These are phyloP conservation scores for Podospora conica DNA, from an alignment of 495 filamentous ascomycete species.

Conservation along the genomic window DNA sequence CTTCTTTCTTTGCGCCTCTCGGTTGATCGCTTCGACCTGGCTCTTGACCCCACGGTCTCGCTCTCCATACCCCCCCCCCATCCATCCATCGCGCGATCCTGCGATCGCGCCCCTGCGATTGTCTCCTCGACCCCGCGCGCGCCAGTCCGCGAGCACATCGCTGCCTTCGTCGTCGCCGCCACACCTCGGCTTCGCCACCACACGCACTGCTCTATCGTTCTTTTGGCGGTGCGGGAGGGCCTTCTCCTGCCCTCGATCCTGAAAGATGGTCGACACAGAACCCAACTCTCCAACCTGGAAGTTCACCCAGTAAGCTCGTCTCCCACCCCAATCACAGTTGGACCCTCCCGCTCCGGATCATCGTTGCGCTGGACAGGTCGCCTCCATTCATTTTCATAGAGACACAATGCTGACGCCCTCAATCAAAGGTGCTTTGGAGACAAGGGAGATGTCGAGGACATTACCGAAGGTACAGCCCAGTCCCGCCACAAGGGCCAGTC, in stretches of 20 bases:
- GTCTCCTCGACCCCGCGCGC: neutral
- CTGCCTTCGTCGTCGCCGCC: neutral
- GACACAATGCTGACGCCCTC: slow-evolving; percentile 10
- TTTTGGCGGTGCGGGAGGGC: slow-evolving; percentile 23
- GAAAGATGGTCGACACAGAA: slow-evolving; percentile 95
- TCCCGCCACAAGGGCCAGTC: neutral
- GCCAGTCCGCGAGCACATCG: neutral
- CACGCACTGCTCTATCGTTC: slow-evolving; percentile 4
- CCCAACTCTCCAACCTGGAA: slow-evolving; percentile 94
- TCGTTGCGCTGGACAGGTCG: neutral
- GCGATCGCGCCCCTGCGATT: neutral
- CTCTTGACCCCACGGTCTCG: neutral
- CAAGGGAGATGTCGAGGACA: slow-evolving; percentile 99
- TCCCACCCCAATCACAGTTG: neutral
- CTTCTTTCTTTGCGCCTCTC: neutral
- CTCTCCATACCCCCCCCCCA: neutral
- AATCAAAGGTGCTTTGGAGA: slow-evolving; percentile 87
- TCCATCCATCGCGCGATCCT: neutral
- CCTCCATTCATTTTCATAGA: neutral
- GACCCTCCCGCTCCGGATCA: neutral
- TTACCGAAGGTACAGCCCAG: slow-evolving; percentile 82
- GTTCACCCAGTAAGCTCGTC: slow-evolving; percentile 88
- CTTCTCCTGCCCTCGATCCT: slow-evolving; percentile 22
- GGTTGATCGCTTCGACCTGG: neutral
- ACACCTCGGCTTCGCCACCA: neutral